Conservation (phyloP, 1,284 basidiomycete genomes). For the Tilletia caries region DNA sequence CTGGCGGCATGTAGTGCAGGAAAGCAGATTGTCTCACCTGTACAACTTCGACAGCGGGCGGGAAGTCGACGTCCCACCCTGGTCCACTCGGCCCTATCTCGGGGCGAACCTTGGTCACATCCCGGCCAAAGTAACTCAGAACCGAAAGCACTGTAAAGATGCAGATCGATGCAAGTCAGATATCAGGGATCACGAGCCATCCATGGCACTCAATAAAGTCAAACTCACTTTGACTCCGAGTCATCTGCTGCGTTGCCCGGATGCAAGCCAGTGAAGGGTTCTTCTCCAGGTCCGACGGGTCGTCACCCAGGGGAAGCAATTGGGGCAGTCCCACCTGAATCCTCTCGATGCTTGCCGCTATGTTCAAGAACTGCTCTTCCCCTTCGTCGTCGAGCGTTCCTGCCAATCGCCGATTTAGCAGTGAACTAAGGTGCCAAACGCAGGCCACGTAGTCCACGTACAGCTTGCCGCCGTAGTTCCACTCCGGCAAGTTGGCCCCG, state of each 20-base stretch:
- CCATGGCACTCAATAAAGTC: too few species aligned
- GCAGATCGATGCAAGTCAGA: neutral
- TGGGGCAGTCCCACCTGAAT: slow-evolving; percentile 7
- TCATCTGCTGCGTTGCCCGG: slow-evolving; percentile 41
- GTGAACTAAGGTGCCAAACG: neutral
- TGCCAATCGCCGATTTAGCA: neutral
- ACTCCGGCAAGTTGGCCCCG: slow-evolving; percentile 46
- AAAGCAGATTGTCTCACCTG: neutral
- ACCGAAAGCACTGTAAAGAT: neutral
- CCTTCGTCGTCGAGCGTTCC: neutral
- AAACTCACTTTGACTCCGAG: neutral
- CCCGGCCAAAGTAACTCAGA: neutral
- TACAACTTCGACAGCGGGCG: neutral
- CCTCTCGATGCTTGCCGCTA: slow-evolving; percentile 19
- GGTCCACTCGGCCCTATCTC: neutral
- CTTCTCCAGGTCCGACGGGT: neutral
- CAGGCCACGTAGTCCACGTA: slow-evolving; percentile 29
- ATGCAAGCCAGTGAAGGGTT: slow-evolving; percentile 14
- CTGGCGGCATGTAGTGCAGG: too few species aligned
- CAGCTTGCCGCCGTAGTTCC: slow-evolving; percentile 49
- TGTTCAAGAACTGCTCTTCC: slow-evolving; percentile 13
- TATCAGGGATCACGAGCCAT: too few species aligned
- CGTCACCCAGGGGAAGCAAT: neutral
- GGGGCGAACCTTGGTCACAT: neutral
- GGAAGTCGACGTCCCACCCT: slow-evolving; percentile 1